Conservation (phyloP, 257 asterid species). For the Rauvolfia tetraphylla region DNA sequence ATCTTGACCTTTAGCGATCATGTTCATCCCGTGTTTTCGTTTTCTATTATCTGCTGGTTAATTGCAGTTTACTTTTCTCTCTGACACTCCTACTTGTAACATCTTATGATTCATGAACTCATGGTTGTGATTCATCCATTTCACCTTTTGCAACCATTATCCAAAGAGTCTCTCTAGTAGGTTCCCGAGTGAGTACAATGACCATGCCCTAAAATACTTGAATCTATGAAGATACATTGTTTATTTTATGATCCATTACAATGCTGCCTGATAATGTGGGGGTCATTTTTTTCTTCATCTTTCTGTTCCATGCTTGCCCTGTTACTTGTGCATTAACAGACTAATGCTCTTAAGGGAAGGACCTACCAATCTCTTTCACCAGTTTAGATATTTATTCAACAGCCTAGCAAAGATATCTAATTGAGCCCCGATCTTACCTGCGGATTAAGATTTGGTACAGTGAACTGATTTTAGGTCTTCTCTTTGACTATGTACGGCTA, state of each 20-base stretch:
- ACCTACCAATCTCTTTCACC: background rate
- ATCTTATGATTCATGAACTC: background rate
- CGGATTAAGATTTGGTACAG: background rate
- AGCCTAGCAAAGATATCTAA: background rate
- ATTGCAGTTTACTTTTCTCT: background rate
- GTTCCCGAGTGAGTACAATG: background rate
- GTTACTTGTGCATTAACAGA: background rate
- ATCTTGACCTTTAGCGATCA: background rate
- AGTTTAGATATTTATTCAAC: background rate
- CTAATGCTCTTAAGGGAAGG: background rate
- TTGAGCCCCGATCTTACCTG: background rate
- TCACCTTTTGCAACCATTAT: background rate
- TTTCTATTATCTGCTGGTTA: background rate
- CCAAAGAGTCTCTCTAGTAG: background rate
- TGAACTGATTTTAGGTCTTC: background rate
- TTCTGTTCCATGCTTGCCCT: background rate
- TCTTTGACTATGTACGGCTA: no score
- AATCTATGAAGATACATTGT: background rate
- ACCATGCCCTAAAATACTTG: background rate
- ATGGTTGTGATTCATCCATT: background rate
- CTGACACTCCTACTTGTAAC: background rate
- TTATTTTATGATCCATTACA: background rate
- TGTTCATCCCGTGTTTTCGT: background rate
- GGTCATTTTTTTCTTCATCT: background rate
- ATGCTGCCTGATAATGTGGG: background rate